A percentile compares a stretch with the other conserved stretches of the same genome.
Evolutionary conservation across 352 stramenopile species (phyloP).

Genomic region (Phytophthora citrophthora): DNA sequence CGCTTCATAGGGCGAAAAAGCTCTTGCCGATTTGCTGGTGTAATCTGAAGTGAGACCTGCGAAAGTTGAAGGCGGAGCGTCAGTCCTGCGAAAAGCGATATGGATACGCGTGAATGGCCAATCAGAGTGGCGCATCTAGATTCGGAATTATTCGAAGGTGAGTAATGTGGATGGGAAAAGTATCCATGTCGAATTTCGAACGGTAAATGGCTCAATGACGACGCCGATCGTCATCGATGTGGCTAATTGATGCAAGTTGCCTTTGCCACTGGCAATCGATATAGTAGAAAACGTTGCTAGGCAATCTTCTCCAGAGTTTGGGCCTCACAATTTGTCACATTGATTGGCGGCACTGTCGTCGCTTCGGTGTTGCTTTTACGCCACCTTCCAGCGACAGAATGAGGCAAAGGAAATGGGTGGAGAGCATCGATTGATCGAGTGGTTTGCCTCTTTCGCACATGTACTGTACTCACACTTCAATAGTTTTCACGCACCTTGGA

Average conservation of each 20-base stretch:
- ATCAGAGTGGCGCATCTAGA: constrained; percentile 46
- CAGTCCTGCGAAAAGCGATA: constrained; percentile 6
- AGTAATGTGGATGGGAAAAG: constrained; percentile 18
- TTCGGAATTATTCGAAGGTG: constrained; percentile 20
- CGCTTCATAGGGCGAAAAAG: constrained; percentile 9
- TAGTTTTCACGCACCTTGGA: too few relatives aligned
- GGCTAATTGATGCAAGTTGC: neutral
- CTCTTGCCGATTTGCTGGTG: neutral
- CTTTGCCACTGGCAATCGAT: too few relatives aligned
- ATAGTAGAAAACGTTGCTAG: too few relatives aligned
- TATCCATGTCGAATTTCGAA: constrained; percentile 4
- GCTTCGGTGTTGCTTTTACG: neutral
- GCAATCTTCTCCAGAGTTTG: too few relatives aligned
- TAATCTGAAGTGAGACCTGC: constrained; percentile 1
- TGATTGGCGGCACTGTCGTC: constrained; percentile 1
- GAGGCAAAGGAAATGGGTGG: neutral
- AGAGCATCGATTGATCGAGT: too few relatives aligned
- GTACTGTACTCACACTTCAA: too few relatives aligned
- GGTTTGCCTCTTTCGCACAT: neutral
- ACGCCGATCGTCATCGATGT: neutral
- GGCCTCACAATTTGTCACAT: neutral
- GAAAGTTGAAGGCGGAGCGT: constrained; percentile 6
- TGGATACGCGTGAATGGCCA: constrained; percentile 13
- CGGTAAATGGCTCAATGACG: neutral
- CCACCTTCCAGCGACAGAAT: neutral